Evolutionary conservation across 177 flowering plant species (phyloP), one percentile per base, ranked within the genome.

Genomic region (Tripterygium wilfordii): DNA sequence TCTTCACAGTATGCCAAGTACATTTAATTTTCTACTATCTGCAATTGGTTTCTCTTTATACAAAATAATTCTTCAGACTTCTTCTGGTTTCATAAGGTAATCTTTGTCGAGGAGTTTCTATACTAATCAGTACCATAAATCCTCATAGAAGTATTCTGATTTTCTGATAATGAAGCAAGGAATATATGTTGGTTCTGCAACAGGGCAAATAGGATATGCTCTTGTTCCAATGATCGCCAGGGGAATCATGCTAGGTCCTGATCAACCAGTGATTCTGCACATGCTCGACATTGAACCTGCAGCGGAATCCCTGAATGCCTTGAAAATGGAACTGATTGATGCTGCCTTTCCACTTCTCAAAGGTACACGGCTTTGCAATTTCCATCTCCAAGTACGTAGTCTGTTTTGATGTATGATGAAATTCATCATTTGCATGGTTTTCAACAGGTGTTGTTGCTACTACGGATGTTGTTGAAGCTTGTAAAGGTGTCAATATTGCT

Each of bases 121-220:
- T n/a, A n/a, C n/a, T n/a, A n/a, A n/a, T n/a, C n/a, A n/a, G n/a
- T n/a, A n/a, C n/a, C n/a, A n/a, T n/a, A n/a, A n/a, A n/a, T n/a
- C n/a, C n/a, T n/a, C n/a, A n/a, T n/a, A n/a, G n/a, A n/a, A n/a
- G n/a, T n/a, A n/a, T n/a, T n/a, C n/a, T n/a, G n/a, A n/a, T n/a
- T n/a, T n/a, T n/a, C n/a, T n/a, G n/a, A n/a, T n/a, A n/a, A n/a
- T n/a, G n/a, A n/a, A n/a, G n/a, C n/a, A n/a, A n/a, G n/a, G n/a
- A n/a, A n/a, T n/a, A n/a, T n/a, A n/a, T n/a, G n/a, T n/a, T n/a
- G n/a, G n/a, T n/a, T n/a, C n/a, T 47, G 60, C 21, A 15, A 52
- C 80, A 87, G 98, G 98, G 35, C 91, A 91, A 78, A 83, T 87
- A 31, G 98, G 95, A 7, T 87, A 91, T 68, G 89, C 98, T 17